These are phyloP conservation scores for Penicillium sp. DNA, from an alignment of 2,329 filamentous ascomycete genomes.

Conservation along the genomic window DNA sequence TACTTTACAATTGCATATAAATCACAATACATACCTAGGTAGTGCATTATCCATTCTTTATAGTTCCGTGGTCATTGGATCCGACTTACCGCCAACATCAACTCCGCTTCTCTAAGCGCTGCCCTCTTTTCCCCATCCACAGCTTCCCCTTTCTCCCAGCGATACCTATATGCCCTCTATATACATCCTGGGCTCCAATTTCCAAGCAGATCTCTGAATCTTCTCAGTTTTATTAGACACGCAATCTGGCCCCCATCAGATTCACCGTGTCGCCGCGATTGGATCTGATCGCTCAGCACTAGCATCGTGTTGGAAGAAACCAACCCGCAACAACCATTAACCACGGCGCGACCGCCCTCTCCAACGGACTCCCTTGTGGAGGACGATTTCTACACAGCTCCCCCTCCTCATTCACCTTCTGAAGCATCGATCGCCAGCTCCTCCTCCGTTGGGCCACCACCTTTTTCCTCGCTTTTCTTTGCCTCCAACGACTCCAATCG, in stretches of 20 bases:
- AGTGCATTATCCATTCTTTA: too few species aligned
- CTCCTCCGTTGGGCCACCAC: constrained; percentile 53
- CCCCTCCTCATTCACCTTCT: constrained; percentile 36
- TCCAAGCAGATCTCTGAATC: too few species aligned
- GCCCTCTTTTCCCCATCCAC: too few species aligned
- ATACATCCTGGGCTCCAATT: too few species aligned
- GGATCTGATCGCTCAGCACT: constrained; percentile 13
- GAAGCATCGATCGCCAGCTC: constrained; percentile 45
- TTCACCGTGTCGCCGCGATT: constrained; percentile 15
- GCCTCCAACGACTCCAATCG: constrained; percentile 38
- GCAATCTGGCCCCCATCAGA: constrained; percentile 14
- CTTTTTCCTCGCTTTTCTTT: constrained; percentile 60
- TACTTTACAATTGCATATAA: too few species aligned
- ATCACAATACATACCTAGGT: background rate
- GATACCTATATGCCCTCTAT: too few species aligned
- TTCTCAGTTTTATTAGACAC: too few species aligned
- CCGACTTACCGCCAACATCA: too few species aligned
- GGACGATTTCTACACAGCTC: constrained; percentile 37
- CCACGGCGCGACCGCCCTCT: constrained; percentile 41
- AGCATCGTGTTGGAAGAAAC: constrained; percentile 33
- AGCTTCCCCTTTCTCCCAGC: too few species aligned
- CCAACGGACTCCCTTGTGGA: constrained; percentile 38
- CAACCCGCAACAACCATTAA: constrained; percentile 29
- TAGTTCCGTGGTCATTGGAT: too few species aligned
- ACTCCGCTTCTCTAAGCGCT: too few species aligned